Evolutionary conservation across 192 early-diverging fungal species (phyloP).

Genomic region (Rhizophlyctis rosea): DNA sequence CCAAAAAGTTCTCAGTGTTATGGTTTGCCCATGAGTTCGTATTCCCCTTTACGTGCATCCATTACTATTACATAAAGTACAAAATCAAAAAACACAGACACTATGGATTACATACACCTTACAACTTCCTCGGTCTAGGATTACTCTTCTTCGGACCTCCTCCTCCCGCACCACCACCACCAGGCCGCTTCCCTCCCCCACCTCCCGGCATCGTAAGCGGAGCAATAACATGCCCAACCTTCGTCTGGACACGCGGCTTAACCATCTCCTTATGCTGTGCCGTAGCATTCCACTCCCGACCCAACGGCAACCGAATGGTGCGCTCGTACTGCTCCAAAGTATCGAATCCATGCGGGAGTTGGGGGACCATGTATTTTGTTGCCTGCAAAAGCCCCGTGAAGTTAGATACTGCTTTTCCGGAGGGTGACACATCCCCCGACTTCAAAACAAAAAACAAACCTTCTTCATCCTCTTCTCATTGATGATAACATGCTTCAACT

Average conservation of each 20-base stretch:
- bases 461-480: slow-evolving; percentile 84
- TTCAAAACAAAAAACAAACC: no score
- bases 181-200: slow-evolving; percentile 5
- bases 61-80: no score
- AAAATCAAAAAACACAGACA: no score
- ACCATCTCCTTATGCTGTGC: slow-evolving; percentile 68
- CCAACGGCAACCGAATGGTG: slow-evolving; percentile 79
- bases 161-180: no score
- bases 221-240: slow-evolving; percentile 83
- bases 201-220: slow-evolving; percentile 51
- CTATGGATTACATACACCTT: no score
- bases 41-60: no score
- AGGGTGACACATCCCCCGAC: no score
- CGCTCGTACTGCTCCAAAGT: slow-evolving; percentile 86
- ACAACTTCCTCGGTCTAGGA: no score
- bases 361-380: slow-evolving; percentile 65
- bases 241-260: slow-evolving; percentile 78
- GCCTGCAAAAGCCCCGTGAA: slow-evolving; percentile 52
- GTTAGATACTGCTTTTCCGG: slow-evolving; percentile 2
- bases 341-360: slow-evolving; percentile 83
- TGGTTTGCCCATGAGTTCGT: no score
- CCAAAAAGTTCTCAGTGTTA: no score
- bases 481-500: slow-evolving; percentile 86
- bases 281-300: slow-evolving; percentile 93
- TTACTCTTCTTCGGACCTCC: no score